Evolutionary conservation across 2,329 filamentous ascomycete species (phyloP), one percentile per base, ranked within the genome.

Genomic region (Diaporthe sp.): DNA sequence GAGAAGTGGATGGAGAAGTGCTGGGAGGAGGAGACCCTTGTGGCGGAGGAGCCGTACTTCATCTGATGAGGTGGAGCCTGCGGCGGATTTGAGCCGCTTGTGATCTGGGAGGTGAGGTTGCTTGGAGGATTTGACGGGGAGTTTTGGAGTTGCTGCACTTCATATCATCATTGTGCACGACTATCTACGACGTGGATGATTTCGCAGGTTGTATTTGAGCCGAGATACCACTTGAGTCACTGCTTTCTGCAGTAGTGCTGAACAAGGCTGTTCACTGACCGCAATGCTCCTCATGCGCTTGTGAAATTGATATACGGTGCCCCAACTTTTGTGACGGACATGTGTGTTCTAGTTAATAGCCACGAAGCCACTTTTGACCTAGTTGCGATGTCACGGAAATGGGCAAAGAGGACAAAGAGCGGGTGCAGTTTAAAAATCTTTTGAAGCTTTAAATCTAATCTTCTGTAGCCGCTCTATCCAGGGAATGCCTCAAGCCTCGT

Each of bases 1-100:
- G 82, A 88, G 13, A 86, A 87, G 19, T 99, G 97, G 97, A 84
- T 98, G 0, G 89, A 92, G 69, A 92, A 94, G 71, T 94, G 94
- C 80, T 98, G 96, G 95, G 87, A 87, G 75, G 94, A 96, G 82
- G 89, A 88, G 77, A 98, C 95, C 0, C 81, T 94, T 76, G 82
- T 98, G 62, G 95, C 98, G 78, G 96, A 98, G 85, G 94, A 96
- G 80, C 84, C 86, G 55, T 92, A 89, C 79, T 81, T 80, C 10
- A 77, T 78, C 5, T 49, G 34, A 31, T 22, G 34, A 51, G 34
- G n/a, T 37, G 25, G 34, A 37, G 46, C 42, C 37, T 31, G 55
- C 42, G 17, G 31, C 39, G 49, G 46, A 13, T 44, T 28, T 44
- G 59, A 1, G 25, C 12, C 19, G 34, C 7, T 10, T 46, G 6